Base-by-base conservation (phyloP, 345 rosid species). In the Luvunga scandens region DNA sequence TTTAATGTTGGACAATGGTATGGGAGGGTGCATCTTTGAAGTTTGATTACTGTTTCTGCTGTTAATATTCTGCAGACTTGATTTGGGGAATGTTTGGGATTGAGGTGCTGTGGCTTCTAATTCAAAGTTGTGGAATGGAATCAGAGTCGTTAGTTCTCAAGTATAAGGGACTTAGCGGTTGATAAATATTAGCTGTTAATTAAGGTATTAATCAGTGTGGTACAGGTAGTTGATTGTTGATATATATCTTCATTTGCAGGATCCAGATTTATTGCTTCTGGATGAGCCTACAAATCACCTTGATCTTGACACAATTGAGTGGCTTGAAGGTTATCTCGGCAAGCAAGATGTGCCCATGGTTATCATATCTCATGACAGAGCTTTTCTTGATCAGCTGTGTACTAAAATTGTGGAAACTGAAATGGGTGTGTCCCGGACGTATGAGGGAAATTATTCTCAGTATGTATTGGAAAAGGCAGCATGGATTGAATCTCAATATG, bases 251-350 rank as follows among this genome's bases (percentile, higher is more conserved):
- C 50, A 45, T 78, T 0, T 86, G 79, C 89, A 95, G 98, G 93
- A 93, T 42, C 99, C 98, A 2, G 99, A 95, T 89, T 87, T 95
- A 82, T 83, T 95, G 84, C 93, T 95, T 68, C 84, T 93, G 77
- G 99, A 95, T 88, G 98, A 95, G 78, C 99, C 99, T 5, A 93
- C 99, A 27, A 95, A 95, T 80, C 99, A 95, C 84, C 92, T 95
- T 66, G 99, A 95, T 80, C 96, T 95, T 48, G 99, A 93, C 81
- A 92, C 99, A 0, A 93, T 95, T 10, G 99, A 93, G 85, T 95
- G 99, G 98, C 96, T 95, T 77, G 99, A 95, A 90, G 91, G 94
- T 45, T 95, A 95, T 80, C 88, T 95, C 75, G 86, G 84, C 75
- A 89, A 87, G 93, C 99, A 95, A 83, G 94, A 87, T 21, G 97